Percentiles rank a stretch among this genome's conserved stretches.
Conservation (phyloP, 176 grass and related monocot species). For the Stipa capillata region DNA sequence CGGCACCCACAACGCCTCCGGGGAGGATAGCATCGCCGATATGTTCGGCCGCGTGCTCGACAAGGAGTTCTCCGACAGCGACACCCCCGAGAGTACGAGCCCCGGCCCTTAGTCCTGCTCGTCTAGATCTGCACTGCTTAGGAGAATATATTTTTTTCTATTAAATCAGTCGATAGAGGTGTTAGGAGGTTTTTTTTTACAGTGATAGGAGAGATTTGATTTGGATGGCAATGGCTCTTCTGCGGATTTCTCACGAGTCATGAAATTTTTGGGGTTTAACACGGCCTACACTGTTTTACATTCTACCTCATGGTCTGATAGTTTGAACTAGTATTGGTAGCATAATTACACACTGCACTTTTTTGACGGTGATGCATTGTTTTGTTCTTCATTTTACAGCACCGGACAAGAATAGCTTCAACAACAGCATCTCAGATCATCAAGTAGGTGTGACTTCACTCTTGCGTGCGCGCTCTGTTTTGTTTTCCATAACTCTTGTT, state of each 20-base stretch:
- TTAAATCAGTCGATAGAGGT: background rate
- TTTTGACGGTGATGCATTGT: background rate
- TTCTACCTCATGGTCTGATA: background rate
- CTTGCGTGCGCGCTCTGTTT: background rate
- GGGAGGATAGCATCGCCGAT: constrained; percentile 84
- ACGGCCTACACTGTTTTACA: background rate
- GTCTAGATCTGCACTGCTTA: constrained; percentile 22
- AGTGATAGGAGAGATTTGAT: background rate
- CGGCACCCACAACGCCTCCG: constrained; percentile 45
- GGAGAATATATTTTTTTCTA: background rate
- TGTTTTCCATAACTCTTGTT: background rate
- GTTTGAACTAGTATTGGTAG: background rate
- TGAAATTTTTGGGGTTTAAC: background rate
- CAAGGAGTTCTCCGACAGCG: constrained; percentile 96
- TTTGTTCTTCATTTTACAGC: constrained; percentile 41
- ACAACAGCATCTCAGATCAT: constrained; percentile 97
- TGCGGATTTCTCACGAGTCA: background rate
- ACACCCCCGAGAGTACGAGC: constrained; percentile 61
- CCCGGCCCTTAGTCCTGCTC: background rate
- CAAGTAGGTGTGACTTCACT: constrained; percentile 99
- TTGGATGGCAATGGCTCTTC: background rate
- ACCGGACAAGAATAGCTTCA: constrained; percentile 90
- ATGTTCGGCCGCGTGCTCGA: constrained; percentile 97
- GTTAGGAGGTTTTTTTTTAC: background rate
- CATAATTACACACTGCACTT: background rate